Evolutionary conservation across 495 filamentous ascomycete species (phyloP), one percentile per base, ranked within the genome.

Genomic region (Neurospora sp.): DNA sequence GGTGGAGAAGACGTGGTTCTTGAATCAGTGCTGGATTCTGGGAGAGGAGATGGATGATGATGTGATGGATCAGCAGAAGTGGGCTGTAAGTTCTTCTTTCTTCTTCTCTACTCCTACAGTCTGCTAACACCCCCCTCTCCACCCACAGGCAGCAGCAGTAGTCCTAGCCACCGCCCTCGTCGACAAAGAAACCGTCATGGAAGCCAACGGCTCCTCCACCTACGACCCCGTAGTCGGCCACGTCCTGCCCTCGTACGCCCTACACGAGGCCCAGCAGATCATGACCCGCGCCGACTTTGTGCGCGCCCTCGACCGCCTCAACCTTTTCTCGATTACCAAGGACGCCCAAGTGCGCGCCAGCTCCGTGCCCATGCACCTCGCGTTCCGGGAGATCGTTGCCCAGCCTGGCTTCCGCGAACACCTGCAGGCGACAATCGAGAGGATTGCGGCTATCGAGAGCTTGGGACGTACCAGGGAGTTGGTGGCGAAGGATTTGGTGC

Each of bases 61-160:
- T 82, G 96, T 98, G 46, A 98, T 99, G 96, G 94, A 98, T 78
- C 91, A 98, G 82, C 96, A 98, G 76, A 99, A 99, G 79, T 96
- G 92, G 83, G 91, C 95, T 39, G 91, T 93, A 82, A 81, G 90
- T 85, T n/a, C 8, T 20, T 46, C 14, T 44, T 35, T 31, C 31
- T 31, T 31, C 31, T 31, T 31, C 31, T 31, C 27, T 31, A 31
- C 27, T 31, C 31, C 31, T 31, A 1, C 2, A 31, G 31, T 31
- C 2, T 31, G 31, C 31, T 31, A 31, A 31, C 31, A 31, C 31
- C 31, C 31, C 31, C 31, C 2, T 31, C 31, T 3, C 31, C 31
- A 31, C 31, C 31, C 31, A 31, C 31, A 31, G 31, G 31, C 31
- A 31, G 93, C 95, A 9, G 94, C 96, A 18, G 96, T 98, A 89